These are phyloP conservation scores for Xylariaceae sp. DNA, from an alignment of 2,329 filamentous ascomycete species.

Conservation along the genomic window DNA sequence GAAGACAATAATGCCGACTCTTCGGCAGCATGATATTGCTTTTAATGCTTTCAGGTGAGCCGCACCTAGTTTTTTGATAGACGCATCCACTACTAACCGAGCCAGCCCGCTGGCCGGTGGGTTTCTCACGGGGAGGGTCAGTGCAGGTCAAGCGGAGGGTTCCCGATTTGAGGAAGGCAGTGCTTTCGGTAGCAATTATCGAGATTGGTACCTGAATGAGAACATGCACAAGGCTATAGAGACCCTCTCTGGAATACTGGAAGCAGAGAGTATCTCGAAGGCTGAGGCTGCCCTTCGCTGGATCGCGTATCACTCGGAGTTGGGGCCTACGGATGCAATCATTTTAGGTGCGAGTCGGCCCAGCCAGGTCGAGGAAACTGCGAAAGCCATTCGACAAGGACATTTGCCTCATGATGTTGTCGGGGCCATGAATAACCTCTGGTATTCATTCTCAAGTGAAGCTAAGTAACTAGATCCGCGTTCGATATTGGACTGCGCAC, in stretches of 20 bases:
- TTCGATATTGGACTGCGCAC: neutral
- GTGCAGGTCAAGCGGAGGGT: conserved; percentile 11
- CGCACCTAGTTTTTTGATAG: too few species aligned
- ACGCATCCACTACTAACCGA: too few species aligned
- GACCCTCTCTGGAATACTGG: conserved; percentile 4
- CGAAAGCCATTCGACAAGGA: too few species aligned
- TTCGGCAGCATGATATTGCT: conserved; percentile 7
- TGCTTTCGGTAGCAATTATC: conserved; percentile 9
- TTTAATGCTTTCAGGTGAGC: conserved; percentile 3
- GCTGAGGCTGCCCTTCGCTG: conserved; percentile 14
- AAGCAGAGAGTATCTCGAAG: conserved; percentile 8
- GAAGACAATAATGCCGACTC: conserved; percentile 6
- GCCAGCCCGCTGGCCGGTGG: conserved; percentile 13
- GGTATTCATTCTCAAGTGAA: too few species aligned
- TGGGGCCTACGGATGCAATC: conserved; percentile 10
- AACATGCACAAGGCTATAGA: conserved; percentile 10
- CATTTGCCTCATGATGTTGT: too few species aligned
- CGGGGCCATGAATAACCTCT: too few species aligned
- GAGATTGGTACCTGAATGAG: conserved; percentile 9
- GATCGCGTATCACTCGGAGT: conserved; percentile 11
- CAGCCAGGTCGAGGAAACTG: conserved; percentile 4
- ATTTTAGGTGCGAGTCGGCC: conserved; percentile 15
- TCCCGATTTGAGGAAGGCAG: conserved; percentile 12
- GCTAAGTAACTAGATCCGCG: neutral
- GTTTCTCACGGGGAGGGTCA: conserved; percentile 14